Evolutionary conservation across 306 rosid genomes (phyloP).

Genomic region (Quercus variabilis): DNA sequence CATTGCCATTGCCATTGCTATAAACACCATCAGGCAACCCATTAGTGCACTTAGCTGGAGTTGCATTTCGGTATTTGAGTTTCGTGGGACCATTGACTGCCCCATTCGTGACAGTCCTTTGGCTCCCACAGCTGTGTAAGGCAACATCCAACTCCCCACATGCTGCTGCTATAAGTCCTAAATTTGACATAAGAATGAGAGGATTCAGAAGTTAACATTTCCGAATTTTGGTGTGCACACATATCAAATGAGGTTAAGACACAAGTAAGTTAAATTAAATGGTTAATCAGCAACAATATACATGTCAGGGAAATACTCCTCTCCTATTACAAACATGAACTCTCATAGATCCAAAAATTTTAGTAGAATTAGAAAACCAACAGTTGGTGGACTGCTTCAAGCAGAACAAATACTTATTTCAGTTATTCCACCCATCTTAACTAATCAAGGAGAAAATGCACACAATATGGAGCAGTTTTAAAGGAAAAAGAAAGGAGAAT

Average conservation of each 20-base stretch:
- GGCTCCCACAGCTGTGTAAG: slow-evolving; percentile 29
- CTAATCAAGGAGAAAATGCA: background rate
- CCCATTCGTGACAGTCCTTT: slow-evolving; percentile 28
- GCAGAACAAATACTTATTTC: background rate
- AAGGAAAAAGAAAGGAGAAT: background rate
- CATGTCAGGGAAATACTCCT: too few species aligned
- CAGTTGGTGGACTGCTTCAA: background rate
- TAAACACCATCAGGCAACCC: slow-evolving; percentile 12
- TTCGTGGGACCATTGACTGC: slow-evolving; percentile 30
- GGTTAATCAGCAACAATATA: too few species aligned
- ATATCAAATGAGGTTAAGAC: too few species aligned
- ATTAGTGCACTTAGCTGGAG: slow-evolving; percentile 12
- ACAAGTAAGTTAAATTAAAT: too few species aligned
- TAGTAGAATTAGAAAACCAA: background rate
- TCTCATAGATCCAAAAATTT: too few species aligned
- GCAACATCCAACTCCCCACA: slow-evolving; percentile 59
- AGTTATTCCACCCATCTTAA: background rate
- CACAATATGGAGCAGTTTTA: background rate
- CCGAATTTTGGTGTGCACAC: background rate
- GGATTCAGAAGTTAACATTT: slow-evolving; percentile 2
- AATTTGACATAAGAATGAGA: slow-evolving; percentile 10
- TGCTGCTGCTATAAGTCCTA: slow-evolving; percentile 82
- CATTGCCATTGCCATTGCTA: slow-evolving; percentile 50
- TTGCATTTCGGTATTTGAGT: slow-evolving; percentile 39
- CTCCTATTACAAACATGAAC: background rate